These are phyloP conservation scores for Ganoderma resinaceum DNA, from an alignment of 1,284 basidiomycete species.

Conservation along the genomic window DNA sequence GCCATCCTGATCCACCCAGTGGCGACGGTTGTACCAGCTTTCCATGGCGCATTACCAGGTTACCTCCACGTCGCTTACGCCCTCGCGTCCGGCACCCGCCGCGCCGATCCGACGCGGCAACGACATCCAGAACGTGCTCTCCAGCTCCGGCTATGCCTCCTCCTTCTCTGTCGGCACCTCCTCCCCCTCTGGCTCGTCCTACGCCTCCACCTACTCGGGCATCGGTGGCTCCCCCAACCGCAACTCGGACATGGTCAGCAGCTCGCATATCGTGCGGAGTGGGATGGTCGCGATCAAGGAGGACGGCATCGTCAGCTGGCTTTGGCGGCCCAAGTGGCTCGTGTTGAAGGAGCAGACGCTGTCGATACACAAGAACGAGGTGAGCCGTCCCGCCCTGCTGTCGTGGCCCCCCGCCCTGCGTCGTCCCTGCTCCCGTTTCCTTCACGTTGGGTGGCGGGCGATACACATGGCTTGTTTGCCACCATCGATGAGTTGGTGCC, in stretches of 20 bases:
- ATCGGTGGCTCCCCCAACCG: conserved; percentile 81
- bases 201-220: conserved; percentile 67
- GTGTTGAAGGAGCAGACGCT: conserved; percentile 85
- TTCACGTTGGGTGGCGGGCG: background rate
- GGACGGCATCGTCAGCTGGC: conserved; percentile 89
- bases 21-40: background rate
- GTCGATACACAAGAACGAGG: conserved; percentile 93
- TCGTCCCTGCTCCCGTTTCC: background rate
- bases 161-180: conserved; percentile 60
- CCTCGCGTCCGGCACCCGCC: conserved; percentile 70
- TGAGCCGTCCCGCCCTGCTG: conserved; percentile 46
- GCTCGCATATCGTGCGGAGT: conserved; percentile 60
- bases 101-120: conserved; percentile 59
- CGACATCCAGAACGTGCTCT: conserved; percentile 51
- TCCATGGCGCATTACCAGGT: conserved; percentile 58
- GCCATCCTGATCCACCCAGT: conserved; percentile 10
- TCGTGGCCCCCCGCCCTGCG: background rate
- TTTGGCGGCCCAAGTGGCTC: conserved; percentile 94
- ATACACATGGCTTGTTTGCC: background rate
- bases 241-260: conserved; percentile 49
- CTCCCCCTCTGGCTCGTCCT: conserved; percentile 64
- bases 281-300: conserved; percentile 88
- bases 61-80: conserved; percentile 56
- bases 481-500: conserved; percentile 4
- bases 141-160: conserved; percentile 61